Conservation (phyloP, 169 alveolate genomes). For the Plasmodium relictum region DNA sequence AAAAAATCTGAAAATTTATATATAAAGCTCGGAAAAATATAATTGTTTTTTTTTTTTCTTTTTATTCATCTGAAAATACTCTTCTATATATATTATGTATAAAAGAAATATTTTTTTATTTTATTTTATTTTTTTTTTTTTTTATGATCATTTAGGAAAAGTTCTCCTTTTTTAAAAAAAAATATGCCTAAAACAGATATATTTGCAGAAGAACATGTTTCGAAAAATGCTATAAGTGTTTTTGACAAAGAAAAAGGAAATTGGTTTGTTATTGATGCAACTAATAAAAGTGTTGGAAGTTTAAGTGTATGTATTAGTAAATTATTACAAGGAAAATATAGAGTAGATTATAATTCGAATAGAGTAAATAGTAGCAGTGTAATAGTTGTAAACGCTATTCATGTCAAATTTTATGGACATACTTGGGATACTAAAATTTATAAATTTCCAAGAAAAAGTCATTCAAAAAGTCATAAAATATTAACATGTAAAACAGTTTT, state of each 20-base stretch:
- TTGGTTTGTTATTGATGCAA: slow-evolving; percentile 91
- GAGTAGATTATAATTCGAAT: slow-evolving; percentile 83
- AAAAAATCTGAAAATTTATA: background rate
- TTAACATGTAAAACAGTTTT: slow-evolving; percentile 92
- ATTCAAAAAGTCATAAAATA: slow-evolving; percentile 91
- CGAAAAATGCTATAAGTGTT: slow-evolving; percentile 86
- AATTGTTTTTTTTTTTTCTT: background rate
- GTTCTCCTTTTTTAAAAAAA: slow-evolving; percentile 87
- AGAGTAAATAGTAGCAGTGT: slow-evolving; percentile 90
- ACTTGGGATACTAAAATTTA: slow-evolving; percentile 94
- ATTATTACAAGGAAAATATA: slow-evolving; percentile 85
- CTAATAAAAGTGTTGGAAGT: slow-evolving; percentile 87
- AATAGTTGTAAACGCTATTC: slow-evolving; percentile 93
- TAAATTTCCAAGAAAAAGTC: slow-evolving; percentile 89
- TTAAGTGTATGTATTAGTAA: slow-evolving; percentile 82
- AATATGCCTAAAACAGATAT: slow-evolving; percentile 90
- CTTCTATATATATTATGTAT: background rate
- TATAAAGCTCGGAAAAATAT: background rate
- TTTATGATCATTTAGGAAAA: slow-evolving; percentile 79
- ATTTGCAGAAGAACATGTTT: slow-evolving; percentile 87
- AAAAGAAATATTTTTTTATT: background rate
- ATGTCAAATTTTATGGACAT: slow-evolving; percentile 90
- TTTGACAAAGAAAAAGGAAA: slow-evolving; percentile 88
- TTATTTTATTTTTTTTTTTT: background rate
- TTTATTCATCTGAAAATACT: background rate